Evolutionary conservation across 2,329 filamentous ascomycete species (phyloP).

Genomic region (Aureobasidium leucospermi): DNA sequence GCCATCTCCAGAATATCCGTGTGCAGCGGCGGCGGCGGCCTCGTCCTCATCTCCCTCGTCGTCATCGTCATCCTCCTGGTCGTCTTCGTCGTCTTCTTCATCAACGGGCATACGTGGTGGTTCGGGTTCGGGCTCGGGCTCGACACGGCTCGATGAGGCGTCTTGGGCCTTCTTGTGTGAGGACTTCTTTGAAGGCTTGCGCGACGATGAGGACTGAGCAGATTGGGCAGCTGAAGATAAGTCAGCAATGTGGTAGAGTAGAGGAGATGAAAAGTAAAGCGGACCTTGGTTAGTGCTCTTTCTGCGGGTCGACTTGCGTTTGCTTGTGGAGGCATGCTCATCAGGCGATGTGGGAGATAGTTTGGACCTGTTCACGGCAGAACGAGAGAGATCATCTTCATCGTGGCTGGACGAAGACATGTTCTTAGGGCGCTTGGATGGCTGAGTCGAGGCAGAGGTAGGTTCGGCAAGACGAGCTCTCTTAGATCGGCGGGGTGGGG

Average conservation of each 20-base stretch:
- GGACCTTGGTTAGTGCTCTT: conserved; percentile 50
- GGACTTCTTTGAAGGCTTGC: conserved; percentile 26
- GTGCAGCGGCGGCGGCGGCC: conserved; percentile 28
- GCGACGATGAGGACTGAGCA: conserved; percentile 20
- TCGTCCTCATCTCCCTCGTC: conserved; percentile 27
- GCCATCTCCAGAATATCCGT: conserved; percentile 42
- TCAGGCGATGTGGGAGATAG: conserved; percentile 58
- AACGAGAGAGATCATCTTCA: conserved; percentile 9
- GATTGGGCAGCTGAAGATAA: conserved; percentile 30
- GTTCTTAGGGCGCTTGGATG: conserved; percentile 35
- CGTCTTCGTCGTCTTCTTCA: neutral
- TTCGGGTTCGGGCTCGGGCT: neutral
- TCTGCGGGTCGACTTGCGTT: conserved; percentile 67
- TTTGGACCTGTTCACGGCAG: conserved; percentile 35
- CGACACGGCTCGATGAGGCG: neutral
- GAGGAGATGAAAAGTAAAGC: neutral
- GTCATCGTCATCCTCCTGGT: conserved; percentile 19
- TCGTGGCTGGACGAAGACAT: conserved; percentile 70
- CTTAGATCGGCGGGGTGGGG: conserved; percentile 30
- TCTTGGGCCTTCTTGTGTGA: conserved; percentile 16
- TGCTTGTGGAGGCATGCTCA: conserved; percentile 54
- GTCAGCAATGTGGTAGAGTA: conserved; percentile 14
- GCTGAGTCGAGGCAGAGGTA: conserved; percentile 31
- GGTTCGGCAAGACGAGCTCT: conserved; percentile 52
- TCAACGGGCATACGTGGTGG: neutral